These are phyloP conservation scores for Russula sp. DNA, from an alignment of 768 basidiomycete species.

Conservation along the genomic window DNA sequence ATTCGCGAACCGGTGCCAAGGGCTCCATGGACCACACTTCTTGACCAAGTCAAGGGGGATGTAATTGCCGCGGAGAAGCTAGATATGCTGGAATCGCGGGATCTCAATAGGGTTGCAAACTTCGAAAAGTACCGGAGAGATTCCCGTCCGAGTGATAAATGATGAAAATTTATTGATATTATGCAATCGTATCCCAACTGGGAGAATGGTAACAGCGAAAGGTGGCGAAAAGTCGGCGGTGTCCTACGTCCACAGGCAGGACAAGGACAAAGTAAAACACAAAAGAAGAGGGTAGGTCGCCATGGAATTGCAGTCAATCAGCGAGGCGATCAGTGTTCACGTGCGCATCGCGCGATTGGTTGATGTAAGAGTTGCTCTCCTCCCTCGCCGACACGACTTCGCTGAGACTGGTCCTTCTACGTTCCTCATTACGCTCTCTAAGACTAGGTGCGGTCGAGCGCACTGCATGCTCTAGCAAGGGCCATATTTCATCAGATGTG, in stretches of 20 bases:
- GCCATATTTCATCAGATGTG: slow-evolving; percentile 90
- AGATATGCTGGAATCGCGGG: slow-evolving; percentile 39
- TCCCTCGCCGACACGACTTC: slow-evolving; percentile 43
- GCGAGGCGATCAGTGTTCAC: not conserved
- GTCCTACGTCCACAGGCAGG: not conserved
- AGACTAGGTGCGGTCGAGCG: slow-evolving; percentile 52
- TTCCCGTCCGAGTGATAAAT: not conserved
- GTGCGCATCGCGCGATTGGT: not conserved
- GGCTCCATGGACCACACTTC: slow-evolving; percentile 39
- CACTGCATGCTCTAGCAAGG: slow-evolving; percentile 61
- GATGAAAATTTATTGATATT: not conserved
- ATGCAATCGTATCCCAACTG: not conserved
- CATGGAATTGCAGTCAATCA: not conserved
- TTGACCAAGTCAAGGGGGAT: slow-evolving; percentile 57
- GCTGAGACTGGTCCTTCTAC: slow-evolving; percentile 46
- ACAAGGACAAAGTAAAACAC: not conserved
- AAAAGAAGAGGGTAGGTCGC: not conserved
- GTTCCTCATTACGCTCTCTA: slow-evolving; percentile 46
- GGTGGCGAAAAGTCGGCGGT: not conserved
- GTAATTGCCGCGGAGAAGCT: slow-evolving; percentile 66
- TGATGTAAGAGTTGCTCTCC: slow-evolving; percentile 12
- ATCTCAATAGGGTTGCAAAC: not conserved
- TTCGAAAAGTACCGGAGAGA: slow-evolving; percentile 15
- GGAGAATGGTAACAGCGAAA: not conserved
- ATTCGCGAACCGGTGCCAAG: slow-evolving; percentile 49